phyloP scores from a whole-genome alignment of 768 basidiomycete genomes.

The Leccinum aurantiacum region DNA sequence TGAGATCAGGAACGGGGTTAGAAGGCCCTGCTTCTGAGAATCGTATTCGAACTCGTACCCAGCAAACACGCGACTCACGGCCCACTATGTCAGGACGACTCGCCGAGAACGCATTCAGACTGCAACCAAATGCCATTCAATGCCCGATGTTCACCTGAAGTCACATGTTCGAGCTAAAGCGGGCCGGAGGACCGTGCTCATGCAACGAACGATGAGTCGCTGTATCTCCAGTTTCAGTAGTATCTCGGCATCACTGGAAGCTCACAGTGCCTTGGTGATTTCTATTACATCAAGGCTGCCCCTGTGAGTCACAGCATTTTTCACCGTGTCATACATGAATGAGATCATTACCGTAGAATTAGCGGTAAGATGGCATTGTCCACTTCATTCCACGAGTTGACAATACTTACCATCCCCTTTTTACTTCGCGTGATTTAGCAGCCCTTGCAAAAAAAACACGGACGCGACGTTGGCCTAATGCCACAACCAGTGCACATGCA shows the following conservation, averaged over 20 bases:
- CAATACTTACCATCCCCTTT: background rate
- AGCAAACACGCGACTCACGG: no score
- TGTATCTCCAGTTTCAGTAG: background rate
- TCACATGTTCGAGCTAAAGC: no score
- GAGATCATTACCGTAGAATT: background rate
- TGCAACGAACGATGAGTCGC: background rate
- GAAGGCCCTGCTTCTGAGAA: no score
- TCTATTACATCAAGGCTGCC: background rate
- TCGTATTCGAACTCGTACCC: background rate
- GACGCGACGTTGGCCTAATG: slow-evolving; percentile 34
- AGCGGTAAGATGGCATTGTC: background rate
- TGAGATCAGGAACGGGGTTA: no score
- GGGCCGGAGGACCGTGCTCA: background rate
- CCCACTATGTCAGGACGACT: background rate
- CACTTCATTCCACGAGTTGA: slow-evolving; percentile 5
- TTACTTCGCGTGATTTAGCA: slow-evolving; percentile 12
- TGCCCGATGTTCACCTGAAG: no score
- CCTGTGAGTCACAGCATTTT: background rate
- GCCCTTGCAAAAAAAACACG: slow-evolving; percentile 49
- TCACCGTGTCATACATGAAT: background rate
- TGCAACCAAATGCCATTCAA: no score
- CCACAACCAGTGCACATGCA: no score
- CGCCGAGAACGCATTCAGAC: background rate
- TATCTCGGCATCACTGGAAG: slow-evolving; percentile 10
- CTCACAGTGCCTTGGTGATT: slow-evolving; percentile 1